Evolutionary conservation across 345 rosid species (phyloP), one percentile per base, ranked within the genome.

Genomic region (Dimocarpus longan): DNA sequence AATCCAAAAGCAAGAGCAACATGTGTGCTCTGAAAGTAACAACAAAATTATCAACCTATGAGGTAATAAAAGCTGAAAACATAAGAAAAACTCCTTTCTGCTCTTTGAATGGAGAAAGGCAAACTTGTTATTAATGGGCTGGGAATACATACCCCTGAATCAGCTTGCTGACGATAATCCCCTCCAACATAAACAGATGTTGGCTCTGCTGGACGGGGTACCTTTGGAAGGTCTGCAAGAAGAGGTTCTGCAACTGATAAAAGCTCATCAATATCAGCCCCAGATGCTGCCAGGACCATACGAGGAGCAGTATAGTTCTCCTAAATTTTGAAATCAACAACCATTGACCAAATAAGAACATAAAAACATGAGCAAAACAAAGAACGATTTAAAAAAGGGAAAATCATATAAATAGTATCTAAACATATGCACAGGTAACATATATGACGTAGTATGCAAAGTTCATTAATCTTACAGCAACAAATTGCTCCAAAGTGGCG

Each of bases 1-100:
- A 91, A 87, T 85, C 85, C 95, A 87, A 91, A 91, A 57, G 95
- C 93, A 80, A 93, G 87, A 76, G 91, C 95, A 80, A 93, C 79
- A 83, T 91, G 94, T 56, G 95, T 91, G 70, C 76, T 75, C 93
- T 89, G 81, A 52, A 44, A 75, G 19, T 22, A 42, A 77, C 15
- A 60, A 64, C 28, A 69, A 64, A 32, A 42, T 32, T 62, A 69
- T 59, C 48, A 37, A 83, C 42, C 42, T 19, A 54, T 42, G 12
- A n/a, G 12, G 39, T n/a, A 64, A 15, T 71, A 18, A 50, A 52
- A 50, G 59, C 57, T 18, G 37, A 66, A 73, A 44, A 73, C 9
- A 52, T 5, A 56, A 73, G 32, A 42, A 56, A 16, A 43, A 4
- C 59, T 5, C 3, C 12, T 63, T 5, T 43, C 10, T 2, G 65